phyloP scores from a whole-genome alignment of 108 stramenopile genomes.

The Nitzschia inconspicua region DNA sequence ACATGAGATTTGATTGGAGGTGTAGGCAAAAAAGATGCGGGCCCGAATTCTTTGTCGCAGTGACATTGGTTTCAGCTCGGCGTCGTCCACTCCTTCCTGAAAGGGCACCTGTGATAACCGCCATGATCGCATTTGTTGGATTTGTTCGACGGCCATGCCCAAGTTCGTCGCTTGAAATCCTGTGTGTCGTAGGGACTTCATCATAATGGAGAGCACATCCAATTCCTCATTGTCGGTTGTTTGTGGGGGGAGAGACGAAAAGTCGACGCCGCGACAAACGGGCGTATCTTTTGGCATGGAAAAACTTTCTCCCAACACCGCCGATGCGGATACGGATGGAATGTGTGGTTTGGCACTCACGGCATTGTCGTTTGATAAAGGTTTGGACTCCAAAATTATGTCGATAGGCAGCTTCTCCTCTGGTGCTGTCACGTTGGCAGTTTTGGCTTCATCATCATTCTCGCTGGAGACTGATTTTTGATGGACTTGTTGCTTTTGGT shows the following conservation, averaged over 20 bases:
- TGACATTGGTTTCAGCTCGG: constrained; percentile 48
- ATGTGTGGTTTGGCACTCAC: constrained; percentile 76
- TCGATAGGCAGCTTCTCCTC: too few species aligned
- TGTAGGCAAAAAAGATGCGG: constrained; percentile 95
- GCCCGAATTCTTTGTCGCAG: constrained; percentile 78
- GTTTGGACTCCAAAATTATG: constrained; percentile 34
- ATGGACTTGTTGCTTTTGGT: too few species aligned
- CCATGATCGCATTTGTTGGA: constrained; percentile 93
- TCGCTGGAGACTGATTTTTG: too few species aligned
- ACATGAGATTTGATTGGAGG: constrained; percentile 96
- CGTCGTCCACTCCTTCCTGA: constrained; percentile 79
- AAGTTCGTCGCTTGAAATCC: constrained; percentile 98
- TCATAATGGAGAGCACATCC: constrained; percentile 54
- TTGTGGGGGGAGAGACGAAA: constrained; percentile 37
- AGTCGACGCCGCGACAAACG: constrained; percentile 83
- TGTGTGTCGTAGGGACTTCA: constrained; percentile 78
- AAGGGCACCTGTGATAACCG: constrained; percentile 81
- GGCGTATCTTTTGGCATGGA: constrained; percentile 63
- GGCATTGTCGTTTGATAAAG: constrained; percentile 15
- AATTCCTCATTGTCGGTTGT: constrained; percentile 19
- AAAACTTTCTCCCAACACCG: constrained; percentile 75
- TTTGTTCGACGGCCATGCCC: constrained; percentile 90
- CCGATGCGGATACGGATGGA: constrained; percentile 75
- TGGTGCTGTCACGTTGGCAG: too few species aligned
- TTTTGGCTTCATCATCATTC: too few species aligned